Evolutionary conservation across 257 asterid species (phyloP).

Genomic region (Gynochthodes officinalis): DNA sequence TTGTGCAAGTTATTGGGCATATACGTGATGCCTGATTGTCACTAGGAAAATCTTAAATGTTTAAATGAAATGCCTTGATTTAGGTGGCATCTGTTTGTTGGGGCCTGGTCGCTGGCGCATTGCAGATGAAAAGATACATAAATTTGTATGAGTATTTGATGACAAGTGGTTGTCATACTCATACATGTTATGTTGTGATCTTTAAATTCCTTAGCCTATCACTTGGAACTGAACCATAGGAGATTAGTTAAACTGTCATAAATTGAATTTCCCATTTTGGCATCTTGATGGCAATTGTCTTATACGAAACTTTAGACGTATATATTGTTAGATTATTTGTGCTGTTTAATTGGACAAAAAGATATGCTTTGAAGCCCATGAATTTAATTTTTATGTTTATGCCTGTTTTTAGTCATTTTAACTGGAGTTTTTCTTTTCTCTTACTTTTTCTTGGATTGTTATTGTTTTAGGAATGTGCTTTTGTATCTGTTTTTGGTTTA

Average conservation of each 20-base stretch:
- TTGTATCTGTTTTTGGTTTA: conserved; percentile 7
- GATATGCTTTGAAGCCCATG: neutral
- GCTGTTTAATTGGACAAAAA: too few relatives aligned
- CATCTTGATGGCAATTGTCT: neutral
- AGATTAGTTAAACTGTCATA: neutral
- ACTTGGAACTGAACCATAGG: neutral
- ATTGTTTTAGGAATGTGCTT: neutral
- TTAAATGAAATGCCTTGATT: neutral
- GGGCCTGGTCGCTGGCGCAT: neutral
- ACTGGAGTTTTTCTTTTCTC: neutral
- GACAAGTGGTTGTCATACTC: neutral
- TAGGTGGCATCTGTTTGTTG: neutral
- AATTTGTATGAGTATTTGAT: neutral
- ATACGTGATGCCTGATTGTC: neutral
- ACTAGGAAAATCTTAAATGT: neutral
- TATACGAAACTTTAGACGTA: neutral
- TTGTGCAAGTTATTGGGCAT: neutral
- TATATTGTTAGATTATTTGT: too few relatives aligned
- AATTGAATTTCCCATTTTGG: neutral
- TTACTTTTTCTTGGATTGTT: neutral
- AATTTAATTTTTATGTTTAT: neutral
- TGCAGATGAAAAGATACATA: neutral
- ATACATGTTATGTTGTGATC: neutral
- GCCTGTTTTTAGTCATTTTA: neutral
- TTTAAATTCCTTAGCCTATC: neutral